phyloP scores from a whole-genome alignment of 306 rosid species.

The Delonix regia region DNA sequence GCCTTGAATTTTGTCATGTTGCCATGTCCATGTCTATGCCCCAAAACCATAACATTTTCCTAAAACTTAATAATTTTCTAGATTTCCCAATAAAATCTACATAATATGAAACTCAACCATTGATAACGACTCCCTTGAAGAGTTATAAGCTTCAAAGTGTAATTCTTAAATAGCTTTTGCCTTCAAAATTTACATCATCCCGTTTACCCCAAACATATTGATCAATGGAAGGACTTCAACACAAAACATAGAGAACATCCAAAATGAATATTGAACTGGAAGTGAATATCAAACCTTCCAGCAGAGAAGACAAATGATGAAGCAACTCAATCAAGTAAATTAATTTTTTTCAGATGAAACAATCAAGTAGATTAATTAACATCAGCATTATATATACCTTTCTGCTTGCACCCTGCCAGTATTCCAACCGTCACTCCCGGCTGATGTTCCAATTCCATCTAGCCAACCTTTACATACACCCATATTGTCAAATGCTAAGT shows the following conservation, averaged over 20 bases:
- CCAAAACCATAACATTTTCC: no score
- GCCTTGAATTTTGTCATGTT: no score
- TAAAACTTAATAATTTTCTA: background rate
- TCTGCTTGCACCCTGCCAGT: slow-evolving; percentile 57
- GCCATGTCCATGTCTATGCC: no score
- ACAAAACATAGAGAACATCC: background rate
- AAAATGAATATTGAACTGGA: background rate
- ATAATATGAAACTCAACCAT: background rate
- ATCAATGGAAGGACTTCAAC: background rate
- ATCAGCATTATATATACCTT: slow-evolving; percentile 51
- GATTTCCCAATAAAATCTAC: background rate
- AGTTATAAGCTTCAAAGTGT: background rate
- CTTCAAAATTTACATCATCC: background rate
- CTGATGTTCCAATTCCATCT: slow-evolving; percentile 67
- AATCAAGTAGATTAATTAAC: slow-evolving; percentile 3
- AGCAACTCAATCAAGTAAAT: slow-evolving; percentile 3
- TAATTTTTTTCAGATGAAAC: background rate
- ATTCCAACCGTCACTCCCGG: slow-evolving; percentile 66
- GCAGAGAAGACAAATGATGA: slow-evolving; percentile 11
- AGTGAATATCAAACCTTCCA: background rate
- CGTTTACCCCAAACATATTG: background rate
- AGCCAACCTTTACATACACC: slow-evolving; percentile 65
- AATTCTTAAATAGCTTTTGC: background rate
- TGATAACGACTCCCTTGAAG: background rate
- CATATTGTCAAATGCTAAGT: slow-evolving; percentile 34